Evolutionary conservation across 2,329 filamentous ascomycete species (phyloP).

Genomic region (Ophiostoma sp.): DNA sequence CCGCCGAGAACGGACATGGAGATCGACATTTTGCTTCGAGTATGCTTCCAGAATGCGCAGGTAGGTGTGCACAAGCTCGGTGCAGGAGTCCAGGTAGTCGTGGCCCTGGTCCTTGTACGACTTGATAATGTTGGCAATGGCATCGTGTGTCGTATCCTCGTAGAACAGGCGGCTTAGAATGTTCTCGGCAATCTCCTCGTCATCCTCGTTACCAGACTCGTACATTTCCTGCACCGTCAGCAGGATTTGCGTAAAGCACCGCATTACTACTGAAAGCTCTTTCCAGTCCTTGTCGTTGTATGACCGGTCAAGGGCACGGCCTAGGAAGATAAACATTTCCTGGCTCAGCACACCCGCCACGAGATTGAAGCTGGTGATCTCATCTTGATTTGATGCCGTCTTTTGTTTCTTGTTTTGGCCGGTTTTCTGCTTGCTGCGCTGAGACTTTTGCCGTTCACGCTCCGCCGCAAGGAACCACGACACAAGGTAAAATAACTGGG

Average conservation of each 20-base stretch:
- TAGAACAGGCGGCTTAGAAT: conserved; percentile 97
- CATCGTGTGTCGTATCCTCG: conserved; percentile 88
- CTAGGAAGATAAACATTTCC: conserved; percentile 87
- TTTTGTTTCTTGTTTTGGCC: conserved; percentile 29
- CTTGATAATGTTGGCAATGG: conserved; percentile 71
- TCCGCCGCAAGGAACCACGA: conserved; percentile 92
- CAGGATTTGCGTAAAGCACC: conserved; percentile 90
- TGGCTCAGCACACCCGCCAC: conserved; percentile 88
- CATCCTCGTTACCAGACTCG: conserved; percentile 77
- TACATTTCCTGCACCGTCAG: conserved; percentile 91
- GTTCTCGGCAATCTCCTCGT: conserved; percentile 96
- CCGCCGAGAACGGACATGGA: conserved; percentile 82
- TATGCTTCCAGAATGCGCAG: conserved; percentile 87
- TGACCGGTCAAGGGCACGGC: conserved; percentile 71
- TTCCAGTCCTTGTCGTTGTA: conserved; percentile 82
- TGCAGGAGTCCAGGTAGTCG: conserved; percentile 85
- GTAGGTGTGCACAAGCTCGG: conserved; percentile 87
- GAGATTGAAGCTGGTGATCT: conserved; percentile 73
- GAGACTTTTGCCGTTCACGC: conserved; percentile 60
- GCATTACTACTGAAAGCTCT: conserved; percentile 80
- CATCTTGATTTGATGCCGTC: conserved; percentile 35
- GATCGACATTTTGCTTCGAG: conserved; percentile 87
- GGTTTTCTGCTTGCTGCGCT: conserved; percentile 40
- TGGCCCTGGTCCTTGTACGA: conserved; percentile 93
- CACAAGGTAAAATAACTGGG: conserved; percentile 87